These are phyloP conservation scores for Kodamaea alishanica DNA, from an alignment of 1,139 yeast species.

Conservation along the genomic window DNA sequence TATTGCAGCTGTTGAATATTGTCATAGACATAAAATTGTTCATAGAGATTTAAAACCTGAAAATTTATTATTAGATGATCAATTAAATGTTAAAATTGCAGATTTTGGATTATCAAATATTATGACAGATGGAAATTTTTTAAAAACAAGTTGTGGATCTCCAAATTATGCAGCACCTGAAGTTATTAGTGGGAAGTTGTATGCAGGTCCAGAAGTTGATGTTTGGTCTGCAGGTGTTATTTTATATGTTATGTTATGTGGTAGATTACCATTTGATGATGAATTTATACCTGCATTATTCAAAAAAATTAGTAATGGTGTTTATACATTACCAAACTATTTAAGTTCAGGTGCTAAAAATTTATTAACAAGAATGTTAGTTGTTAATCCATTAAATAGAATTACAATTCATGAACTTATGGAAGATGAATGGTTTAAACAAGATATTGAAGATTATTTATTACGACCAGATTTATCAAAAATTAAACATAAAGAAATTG, in stretches of 20 bases:
- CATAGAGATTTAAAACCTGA: constrained; percentile 97
- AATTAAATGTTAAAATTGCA: constrained; percentile 90
- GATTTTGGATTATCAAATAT: constrained; percentile 94
- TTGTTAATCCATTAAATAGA: constrained; percentile 93
- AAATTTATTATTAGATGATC: constrained; percentile 84
- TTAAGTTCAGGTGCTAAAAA: constrained; percentile 85
- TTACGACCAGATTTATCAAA: constrained; percentile 62
- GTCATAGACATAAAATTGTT: constrained; percentile 96
- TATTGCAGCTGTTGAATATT: constrained; percentile 95
- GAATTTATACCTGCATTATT: constrained; percentile 95
- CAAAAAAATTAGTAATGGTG: constrained; percentile 93
- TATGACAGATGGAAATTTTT: constrained; percentile 96
- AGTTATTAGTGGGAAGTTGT: constrained; percentile 90
- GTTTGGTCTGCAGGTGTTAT: constrained; percentile 99
- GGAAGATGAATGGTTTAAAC: constrained; percentile 95
- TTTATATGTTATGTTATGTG: constrained; percentile 93
- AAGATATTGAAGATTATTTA: constrained; percentile 77
- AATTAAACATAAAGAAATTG: constrained; percentile 38
- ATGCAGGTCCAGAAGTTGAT: constrained; percentile 98
- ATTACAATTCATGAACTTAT: constrained; percentile 91
- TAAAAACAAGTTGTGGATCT: constrained; percentile 94
- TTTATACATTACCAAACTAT: constrained; percentile 87
- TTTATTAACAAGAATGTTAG: constrained; percentile 86
- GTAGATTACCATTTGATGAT: constrained; percentile 95
- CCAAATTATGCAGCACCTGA: constrained; percentile 99